These are phyloP conservation scores for Phytopythium helicoides DNA, from an alignment of 352 stramenopile genomes.

Conservation along the genomic window DNA sequence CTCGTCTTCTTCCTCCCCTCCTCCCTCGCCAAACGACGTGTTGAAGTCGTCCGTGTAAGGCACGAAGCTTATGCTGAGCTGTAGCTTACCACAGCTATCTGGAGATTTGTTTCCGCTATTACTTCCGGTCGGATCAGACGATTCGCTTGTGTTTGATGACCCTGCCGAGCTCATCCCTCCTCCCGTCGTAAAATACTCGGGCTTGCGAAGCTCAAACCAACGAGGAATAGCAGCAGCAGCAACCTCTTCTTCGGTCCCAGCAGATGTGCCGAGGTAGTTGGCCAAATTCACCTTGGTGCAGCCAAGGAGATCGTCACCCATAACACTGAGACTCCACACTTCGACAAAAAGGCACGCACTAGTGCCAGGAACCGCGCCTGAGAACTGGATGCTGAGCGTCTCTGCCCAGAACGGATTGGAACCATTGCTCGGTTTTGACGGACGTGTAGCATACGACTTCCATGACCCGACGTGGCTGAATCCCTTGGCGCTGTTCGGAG, in stretches of 20 bases:
- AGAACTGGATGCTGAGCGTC: constrained; percentile 73
- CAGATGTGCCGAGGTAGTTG: constrained; percentile 55
- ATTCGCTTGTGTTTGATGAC: constrained; percentile 5
- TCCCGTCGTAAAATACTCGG: constrained; percentile 36
- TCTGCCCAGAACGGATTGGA: constrained; percentile 74
- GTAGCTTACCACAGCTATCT: constrained; percentile 51
- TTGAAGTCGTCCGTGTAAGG: constrained; percentile 58
- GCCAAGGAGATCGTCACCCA: constrained; percentile 77
- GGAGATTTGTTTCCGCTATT: constrained; percentile 7
- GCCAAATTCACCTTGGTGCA: constrained; percentile 80
- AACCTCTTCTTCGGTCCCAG: constrained; percentile 66
- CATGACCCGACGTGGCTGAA: constrained; percentile 49
- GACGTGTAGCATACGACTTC: constrained; percentile 63
- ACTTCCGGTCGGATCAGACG: background rate
- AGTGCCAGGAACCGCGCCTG: constrained; percentile 70
- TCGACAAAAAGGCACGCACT: constrained; percentile 73
- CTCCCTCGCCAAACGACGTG: constrained; percentile 31
- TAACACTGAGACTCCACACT: constrained; percentile 69
- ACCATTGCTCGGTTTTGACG: constrained; percentile 50
- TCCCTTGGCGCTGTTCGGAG: constrained; percentile 23
- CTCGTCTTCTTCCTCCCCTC: constrained; percentile 19
- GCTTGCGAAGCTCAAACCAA: constrained; percentile 70
- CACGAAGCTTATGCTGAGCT: constrained; percentile 80
- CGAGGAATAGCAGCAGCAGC: constrained; percentile 65
- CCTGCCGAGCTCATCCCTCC: constrained; percentile 1